Percentiles rank a stretch among this genome's conserved stretches.
phyloP scores from a whole-genome alignment of 768 basidiomycete species.

The Tricholoma hemisulphureum region DNA sequence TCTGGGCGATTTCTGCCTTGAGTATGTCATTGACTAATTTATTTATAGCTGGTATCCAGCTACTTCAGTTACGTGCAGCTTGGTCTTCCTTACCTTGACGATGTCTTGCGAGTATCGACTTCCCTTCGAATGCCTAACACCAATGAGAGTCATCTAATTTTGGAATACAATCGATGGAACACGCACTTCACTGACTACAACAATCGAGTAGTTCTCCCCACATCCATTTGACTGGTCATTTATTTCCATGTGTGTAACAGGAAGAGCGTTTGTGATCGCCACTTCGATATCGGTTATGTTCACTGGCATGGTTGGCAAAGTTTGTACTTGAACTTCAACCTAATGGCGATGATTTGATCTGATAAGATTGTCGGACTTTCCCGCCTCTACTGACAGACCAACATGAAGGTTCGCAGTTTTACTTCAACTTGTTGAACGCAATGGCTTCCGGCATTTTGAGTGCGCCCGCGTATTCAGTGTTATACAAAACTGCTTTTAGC shows the following conservation, averaged over 20 bases:
- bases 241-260: conserved; percentile 68
- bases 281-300: conserved; percentile 53
- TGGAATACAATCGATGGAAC: neutral
- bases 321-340: too few relatives aligned
- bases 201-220: conserved; percentile 71
- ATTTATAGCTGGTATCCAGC: neutral
- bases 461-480: neutral
- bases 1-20: conserved; percentile 70
- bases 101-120: conserved; percentile 76
- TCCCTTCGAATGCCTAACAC: conserved; percentile 69
- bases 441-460: neutral
- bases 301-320: conserved; percentile 54
- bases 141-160: neutral
- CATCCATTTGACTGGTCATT: conserved; percentile 79
- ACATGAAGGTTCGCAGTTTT: too few relatives aligned
- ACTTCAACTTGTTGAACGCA: neutral
- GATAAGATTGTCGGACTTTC: conserved; percentile 20
- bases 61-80: neutral
- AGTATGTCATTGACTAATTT: conserved; percentile 70
- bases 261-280: conserved; percentile 61
- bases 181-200: conserved; percentile 74
- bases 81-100: conserved; percentile 50
- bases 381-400: too few relatives aligned
- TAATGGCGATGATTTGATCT: conserved; percentile 13
- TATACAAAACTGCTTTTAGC: conserved; percentile 21